phyloP scores from a whole-genome alignment of 225 moss, liverwort and hornwort species.

The Straminergon stramineum region DNA sequence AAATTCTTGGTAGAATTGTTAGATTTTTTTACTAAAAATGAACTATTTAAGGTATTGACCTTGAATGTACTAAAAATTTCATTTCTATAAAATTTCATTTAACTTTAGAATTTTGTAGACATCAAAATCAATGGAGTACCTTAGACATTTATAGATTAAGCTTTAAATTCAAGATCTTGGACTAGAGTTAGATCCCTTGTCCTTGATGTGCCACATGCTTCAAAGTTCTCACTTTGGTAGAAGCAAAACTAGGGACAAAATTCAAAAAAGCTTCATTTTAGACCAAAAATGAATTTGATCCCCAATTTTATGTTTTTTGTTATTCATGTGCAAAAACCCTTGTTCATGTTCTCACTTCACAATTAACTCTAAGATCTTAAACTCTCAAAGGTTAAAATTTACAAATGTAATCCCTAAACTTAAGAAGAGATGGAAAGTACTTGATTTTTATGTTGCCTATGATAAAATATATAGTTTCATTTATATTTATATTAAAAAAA shows the following conservation, averaged over 20 bases:
- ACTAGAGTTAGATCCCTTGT: neutral
- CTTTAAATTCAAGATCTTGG: neutral
- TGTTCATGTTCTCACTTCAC: neutral
- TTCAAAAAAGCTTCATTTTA: neutral
- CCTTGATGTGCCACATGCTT: neutral
- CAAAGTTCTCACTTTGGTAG: neutral
- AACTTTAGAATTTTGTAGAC: neutral
- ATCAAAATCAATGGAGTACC: neutral
- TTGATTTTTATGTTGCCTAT: neutral
- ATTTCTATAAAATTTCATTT: neutral
- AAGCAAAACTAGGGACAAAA: neutral
- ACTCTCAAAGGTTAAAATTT: neutral
- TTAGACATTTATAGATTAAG: neutral
- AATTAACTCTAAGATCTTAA: neutral
- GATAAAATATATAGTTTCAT: neutral
- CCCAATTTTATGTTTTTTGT: neutral
- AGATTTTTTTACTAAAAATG: neutral
- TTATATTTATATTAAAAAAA: neutral
- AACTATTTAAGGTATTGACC: no score
- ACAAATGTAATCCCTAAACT: neutral
- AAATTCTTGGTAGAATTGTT: neutral
- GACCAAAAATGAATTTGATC: neutral
- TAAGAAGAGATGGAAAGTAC: neutral
- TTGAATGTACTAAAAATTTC: no score
- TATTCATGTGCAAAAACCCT: neutral